phyloP scores from a whole-genome alignment of 208 protist species.

The Wallacemonas sp. region DNA sequence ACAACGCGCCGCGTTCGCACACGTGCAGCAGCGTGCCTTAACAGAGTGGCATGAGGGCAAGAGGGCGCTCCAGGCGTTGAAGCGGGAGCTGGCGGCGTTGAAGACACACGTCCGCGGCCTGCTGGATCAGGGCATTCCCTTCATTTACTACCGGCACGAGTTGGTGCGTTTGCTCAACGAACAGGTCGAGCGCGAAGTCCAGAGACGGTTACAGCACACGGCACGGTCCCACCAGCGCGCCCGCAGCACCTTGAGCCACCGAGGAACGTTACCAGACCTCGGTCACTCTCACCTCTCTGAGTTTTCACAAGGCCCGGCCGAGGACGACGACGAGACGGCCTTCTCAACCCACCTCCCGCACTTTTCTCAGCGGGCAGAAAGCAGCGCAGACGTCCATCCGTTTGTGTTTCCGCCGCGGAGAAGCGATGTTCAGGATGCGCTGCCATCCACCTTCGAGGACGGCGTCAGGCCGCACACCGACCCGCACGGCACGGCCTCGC shows the following conservation, averaged over 20 bases:
- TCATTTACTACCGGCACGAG: conserved; percentile 29
- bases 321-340: neutral
- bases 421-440: too few species aligned
- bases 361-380: neutral
- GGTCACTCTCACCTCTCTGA: neutral
- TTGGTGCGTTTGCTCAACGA: conserved; percentile 21
- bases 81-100: conserved; percentile 30
- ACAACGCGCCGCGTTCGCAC: conserved; percentile 29
- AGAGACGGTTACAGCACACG: conserved; percentile 6
- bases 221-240: neutral
- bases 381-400: neutral
- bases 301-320: neutral
- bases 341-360: neutral
- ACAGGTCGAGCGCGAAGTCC: conserved; percentile 24
- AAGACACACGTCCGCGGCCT: conserved; percentile 30
- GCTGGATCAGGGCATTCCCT: conserved; percentile 31
- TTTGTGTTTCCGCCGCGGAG: neutral
- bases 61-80: conserved; percentile 22
- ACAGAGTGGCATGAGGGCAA: conserved; percentile 17
- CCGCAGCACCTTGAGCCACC: neutral
- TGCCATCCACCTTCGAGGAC: too few species aligned
- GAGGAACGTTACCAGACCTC: neutral
- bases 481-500: too few species aligned
- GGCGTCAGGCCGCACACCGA: too few species aligned
- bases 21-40: conserved; percentile 11